These are phyloP conservation scores for Hanseniaspora vineae DNA, from an alignment of 805 yeast genomes.

Conservation along the genomic window DNA sequence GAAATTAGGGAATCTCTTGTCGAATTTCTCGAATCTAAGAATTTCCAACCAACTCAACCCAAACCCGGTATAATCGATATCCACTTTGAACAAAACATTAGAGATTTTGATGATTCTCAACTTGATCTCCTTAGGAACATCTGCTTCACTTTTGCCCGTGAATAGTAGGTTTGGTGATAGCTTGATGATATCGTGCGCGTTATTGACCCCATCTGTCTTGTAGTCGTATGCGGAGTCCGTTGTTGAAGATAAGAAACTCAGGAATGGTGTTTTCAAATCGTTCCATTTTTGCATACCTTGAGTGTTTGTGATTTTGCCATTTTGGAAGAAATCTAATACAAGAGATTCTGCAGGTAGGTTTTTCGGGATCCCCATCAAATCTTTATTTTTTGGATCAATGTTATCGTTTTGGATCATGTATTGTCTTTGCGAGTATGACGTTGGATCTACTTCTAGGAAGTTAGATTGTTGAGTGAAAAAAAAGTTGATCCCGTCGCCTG, in stretches of 20 bases:
- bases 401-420: constrained; percentile 3
- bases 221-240: constrained; percentile 4
- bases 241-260: constrained; percentile 3
- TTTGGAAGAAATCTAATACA: constrained; percentile 6
- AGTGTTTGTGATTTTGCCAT: constrained; percentile 4
- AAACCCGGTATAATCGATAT: constrained; percentile 6
- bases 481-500: constrained; percentile 6
- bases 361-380: constrained; percentile 7
- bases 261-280: constrained; percentile 4
- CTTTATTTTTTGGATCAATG: constrained; percentile 6
- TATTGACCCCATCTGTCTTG: constrained; percentile 4
- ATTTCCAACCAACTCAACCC: constrained; percentile 5
- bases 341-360: constrained; percentile 5
- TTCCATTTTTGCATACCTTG: constrained; percentile 3
- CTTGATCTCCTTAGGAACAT: constrained; percentile 4
- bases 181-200: constrained; percentile 6
- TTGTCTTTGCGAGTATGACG: constrained; percentile 4
- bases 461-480: constrained; percentile 4
- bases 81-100: constrained; percentile 4
- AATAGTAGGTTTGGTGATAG: constrained; percentile 1
- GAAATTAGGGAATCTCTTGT: constrained; percentile 3
- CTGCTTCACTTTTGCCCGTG: constrained; percentile 1
- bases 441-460: constrained; percentile 3
- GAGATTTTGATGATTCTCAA: constrained; percentile 6
- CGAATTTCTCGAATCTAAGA: constrained; percentile 4